Conservation (phyloP, 2,329 filamentous ascomycete genomes). For the Aspergillus calidoustus region DNA sequence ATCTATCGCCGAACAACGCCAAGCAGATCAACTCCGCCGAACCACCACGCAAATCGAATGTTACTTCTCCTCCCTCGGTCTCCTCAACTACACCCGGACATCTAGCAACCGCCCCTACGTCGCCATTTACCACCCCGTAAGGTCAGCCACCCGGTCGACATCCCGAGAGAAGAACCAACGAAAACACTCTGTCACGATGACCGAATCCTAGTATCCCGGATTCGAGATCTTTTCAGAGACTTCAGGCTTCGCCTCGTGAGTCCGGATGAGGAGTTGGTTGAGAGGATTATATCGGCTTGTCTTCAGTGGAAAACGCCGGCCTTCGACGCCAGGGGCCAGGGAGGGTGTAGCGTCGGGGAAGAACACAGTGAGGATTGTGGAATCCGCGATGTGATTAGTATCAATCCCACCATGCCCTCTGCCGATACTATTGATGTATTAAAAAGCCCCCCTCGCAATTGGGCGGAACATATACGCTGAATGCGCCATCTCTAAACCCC, state of each 20-base stretch:
- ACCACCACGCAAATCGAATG: background rate
- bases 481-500: background rate
- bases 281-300: background rate
- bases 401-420: no score
- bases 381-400: background rate
- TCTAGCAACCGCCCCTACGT: background rate
- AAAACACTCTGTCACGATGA: background rate
- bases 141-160: background rate
- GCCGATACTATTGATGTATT: background rate
- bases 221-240: background rate
- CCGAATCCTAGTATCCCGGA: background rate
- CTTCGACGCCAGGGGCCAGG: background rate
- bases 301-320: background rate
- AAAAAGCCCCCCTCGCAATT: background rate
- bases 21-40: no score
- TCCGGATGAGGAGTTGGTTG: background rate
- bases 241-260: background rate
- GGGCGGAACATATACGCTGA: background rate
- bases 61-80: background rate
- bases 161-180: background rate
- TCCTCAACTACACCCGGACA: background rate
- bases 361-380: background rate
- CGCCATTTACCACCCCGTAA: background rate
- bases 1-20: background rate
- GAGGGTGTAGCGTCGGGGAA: background rate